A percentile compares a stretch with the other conserved stretches of the same genome.
Conservation (phyloP, 495 filamentous ascomycete genomes). For the Glutinoglossum americanum region DNA sequence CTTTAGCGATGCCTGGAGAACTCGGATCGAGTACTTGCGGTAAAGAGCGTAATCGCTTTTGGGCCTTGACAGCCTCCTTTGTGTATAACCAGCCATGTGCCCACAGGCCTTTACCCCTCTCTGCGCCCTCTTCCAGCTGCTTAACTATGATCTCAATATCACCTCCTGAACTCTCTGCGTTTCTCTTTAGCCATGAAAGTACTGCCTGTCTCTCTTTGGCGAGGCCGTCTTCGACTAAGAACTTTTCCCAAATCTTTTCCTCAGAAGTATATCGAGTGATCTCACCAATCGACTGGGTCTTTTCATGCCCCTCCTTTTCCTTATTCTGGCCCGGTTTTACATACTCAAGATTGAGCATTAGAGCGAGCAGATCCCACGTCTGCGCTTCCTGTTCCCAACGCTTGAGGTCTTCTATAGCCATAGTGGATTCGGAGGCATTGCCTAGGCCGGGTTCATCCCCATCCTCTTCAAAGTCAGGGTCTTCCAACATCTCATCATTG, state of each 20-base stretch:
- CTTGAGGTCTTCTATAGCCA: constrained; percentile 24
- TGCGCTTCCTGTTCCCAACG: constrained; percentile 53
- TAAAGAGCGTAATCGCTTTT: constrained; percentile 53
- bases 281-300: constrained; percentile 27
- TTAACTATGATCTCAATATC: constrained; percentile 57
- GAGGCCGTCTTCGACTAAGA: constrained; percentile 40
- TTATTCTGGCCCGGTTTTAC: constrained; percentile 15
- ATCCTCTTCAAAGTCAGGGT: not conserved
- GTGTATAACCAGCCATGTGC: constrained; percentile 84
- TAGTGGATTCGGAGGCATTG: not conserved
- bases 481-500: not conserved
- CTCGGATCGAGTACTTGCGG: constrained; percentile 41
- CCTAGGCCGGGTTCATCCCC: constrained; percentile 6
- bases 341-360: constrained; percentile 32
- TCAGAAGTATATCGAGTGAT: constrained; percentile 38
- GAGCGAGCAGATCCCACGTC: constrained; percentile 69
- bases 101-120: constrained; percentile 44
- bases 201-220: constrained; percentile 55
- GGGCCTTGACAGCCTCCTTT: constrained; percentile 66
- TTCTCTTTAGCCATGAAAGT: constrained; percentile 63
- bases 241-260: constrained; percentile 39
- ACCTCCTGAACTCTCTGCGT: constrained; percentile 35
- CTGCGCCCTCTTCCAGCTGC: constrained; percentile 37
- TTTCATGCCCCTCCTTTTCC: constrained; percentile 19
- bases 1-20: constrained; percentile 29